phyloP scores from a whole-genome alignment of 352 stramenopile genomes.

The Pythium utonaiense region DNA sequence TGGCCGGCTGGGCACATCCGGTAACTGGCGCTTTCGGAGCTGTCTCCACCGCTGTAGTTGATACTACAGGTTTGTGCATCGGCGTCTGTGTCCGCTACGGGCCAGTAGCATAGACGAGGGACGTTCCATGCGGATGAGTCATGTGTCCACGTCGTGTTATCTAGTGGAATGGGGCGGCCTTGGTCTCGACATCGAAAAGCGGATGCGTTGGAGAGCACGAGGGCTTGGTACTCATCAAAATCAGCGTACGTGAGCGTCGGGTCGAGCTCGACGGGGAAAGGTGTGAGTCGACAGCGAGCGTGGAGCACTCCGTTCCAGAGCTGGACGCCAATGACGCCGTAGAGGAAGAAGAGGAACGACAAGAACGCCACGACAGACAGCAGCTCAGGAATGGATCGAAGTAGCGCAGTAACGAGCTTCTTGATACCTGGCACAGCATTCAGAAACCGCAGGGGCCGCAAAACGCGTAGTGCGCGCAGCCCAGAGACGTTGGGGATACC shows the following conservation, averaged over 20 bases:
- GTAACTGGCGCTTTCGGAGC: conserved; percentile 1
- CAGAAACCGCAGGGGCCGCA: conserved; percentile 42
- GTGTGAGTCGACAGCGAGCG: conserved; percentile 62
- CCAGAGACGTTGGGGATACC: conserved; percentile 41
- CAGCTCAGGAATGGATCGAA: conserved; percentile 46
- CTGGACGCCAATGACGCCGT: conserved; percentile 78
- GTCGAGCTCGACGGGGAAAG: conserved; percentile 51
- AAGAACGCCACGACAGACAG: conserved; percentile 46
- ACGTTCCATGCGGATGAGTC: conserved; percentile 49
- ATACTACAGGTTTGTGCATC: conserved; percentile 54
- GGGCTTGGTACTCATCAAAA: conserved; percentile 32
- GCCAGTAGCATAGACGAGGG: conserved; percentile 87
- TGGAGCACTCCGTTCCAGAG: conserved; percentile 72
- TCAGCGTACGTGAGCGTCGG: conserved; percentile 26
- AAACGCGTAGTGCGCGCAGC: conserved; percentile 34
- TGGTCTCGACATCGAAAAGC: conserved; percentile 37
- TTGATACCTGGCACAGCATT: conserved; percentile 46
- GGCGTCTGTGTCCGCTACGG: conserved; percentile 66
- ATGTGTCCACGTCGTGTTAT: conserved; percentile 34
- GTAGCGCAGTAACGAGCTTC: conserved; percentile 57
- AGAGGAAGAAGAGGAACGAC: conserved; percentile 55
- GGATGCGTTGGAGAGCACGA: conserved; percentile 33
- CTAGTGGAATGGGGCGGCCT: conserved; percentile 27
- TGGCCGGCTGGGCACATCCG: conserved; percentile 30
- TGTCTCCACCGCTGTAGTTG: conserved; percentile 2